Conservation (phyloP, 345 rosid genomes). For the Eutrema japonicum region DNA sequence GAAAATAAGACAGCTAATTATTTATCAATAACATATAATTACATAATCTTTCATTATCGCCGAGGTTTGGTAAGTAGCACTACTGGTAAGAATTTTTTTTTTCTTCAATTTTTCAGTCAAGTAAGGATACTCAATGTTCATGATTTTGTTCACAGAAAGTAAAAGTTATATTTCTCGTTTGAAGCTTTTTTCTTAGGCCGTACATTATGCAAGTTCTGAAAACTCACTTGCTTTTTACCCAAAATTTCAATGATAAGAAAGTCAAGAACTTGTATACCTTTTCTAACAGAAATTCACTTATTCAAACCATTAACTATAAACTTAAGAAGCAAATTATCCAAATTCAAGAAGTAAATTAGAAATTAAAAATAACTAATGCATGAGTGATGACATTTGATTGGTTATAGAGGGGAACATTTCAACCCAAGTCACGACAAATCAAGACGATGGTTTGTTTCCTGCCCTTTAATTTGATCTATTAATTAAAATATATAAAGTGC, state of each 20-base stretch:
- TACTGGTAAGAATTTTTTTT: background rate
- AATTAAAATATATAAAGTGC: slow-evolving; percentile 34
- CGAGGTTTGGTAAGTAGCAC: background rate
- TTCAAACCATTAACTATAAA: background rate
- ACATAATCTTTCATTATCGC: background rate
- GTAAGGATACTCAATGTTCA: background rate
- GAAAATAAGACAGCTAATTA: no score
- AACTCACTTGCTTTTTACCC: slow-evolving; percentile 3
- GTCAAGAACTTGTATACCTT: background rate
- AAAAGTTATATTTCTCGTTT: background rate
- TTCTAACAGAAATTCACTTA: background rate
- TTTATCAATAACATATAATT: no score
- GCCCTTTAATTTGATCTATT: slow-evolving; percentile 35
- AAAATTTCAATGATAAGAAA: background rate
- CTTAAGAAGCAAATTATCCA: slow-evolving; percentile 13
- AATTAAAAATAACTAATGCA: background rate
- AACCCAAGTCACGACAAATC: slow-evolving; percentile 46
- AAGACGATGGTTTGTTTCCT: slow-evolving; percentile 38
- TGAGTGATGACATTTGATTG: slow-evolving; percentile 34
- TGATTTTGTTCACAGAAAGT: background rate
- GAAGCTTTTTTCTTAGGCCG: background rate
- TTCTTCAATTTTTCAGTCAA: background rate
- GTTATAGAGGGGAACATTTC: slow-evolving; percentile 45
- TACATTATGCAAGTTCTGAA: slow-evolving; percentile 18
- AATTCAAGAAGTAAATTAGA: slow-evolving; percentile 6